Evolutionary conservation across 441 rosid genomes (phyloP), one percentile per base, ranked within the genome.

Genomic region (Gossypium aridum): DNA sequence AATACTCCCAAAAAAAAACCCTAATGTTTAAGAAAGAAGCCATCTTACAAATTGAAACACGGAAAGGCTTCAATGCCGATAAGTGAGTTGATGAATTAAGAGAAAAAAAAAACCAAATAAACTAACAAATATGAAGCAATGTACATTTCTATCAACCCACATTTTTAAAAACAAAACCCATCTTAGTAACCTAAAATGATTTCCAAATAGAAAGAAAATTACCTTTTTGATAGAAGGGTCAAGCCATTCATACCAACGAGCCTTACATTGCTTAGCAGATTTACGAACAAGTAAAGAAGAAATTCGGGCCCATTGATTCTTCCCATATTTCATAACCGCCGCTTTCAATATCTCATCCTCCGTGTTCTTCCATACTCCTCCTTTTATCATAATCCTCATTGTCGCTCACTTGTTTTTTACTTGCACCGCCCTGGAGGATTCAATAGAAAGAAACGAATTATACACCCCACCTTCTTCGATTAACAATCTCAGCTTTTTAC

Each of bases 201-300:
- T 16, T 8, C 12, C 2, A 49, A 7, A 25, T 8, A 5, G 26
- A 23, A 14, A 22, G 3, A 23, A 31, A 62, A 31, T n/a, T 45
- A 90, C 98, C 94, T 96, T 96, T 83, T 93, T 96, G 78, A 96
- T 93, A 43, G 99, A 96, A 20, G 99, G 98, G 76, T 93, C 99
- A 64, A 93, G 98, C 99, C 99, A 96, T 86, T 96, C 99, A 71
- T 96, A 92, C 99, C 98, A 93, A 17, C 98, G 97, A 80, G 99
- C 99, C 74, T 96, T 96, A 78, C 99, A 93, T 87, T 96, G 98
- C 85, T 96, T 96, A 7, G 98, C 99, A 2, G 99, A 96, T 77
- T 96, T 96, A 25, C 99, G 98, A 75, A 92, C 97, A 25, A 93
- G 97, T 20, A 96, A 94, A 39, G 98, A 96, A 64, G 98, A 96